Base-by-base conservation (phyloP, 2,329 filamentous ascomycete genomes). In the Trichoderma sp. region DNA sequence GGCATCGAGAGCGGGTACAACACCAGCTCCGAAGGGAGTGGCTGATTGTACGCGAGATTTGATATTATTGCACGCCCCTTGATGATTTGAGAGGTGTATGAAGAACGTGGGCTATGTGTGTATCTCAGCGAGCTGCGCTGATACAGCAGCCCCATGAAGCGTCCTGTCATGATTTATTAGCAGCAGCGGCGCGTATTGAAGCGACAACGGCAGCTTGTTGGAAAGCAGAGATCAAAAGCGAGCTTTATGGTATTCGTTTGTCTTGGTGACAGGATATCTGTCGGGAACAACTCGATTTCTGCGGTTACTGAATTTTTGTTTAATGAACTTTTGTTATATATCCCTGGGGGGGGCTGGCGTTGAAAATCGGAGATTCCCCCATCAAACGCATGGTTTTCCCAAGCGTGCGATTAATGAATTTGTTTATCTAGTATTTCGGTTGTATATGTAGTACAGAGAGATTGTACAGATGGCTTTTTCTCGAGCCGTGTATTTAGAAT, bases 1-100 rank as follows among this genome's bases (percentile, higher is more conserved):
- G 75, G 76, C 5, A 74, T 76, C 1, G 76, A 76, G 69, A 83
- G 82, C 65, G 77, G 77, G 0, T 80, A 80, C 71, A 79, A 72
- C 66, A 81, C 76, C 55, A 79, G 79, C 30, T 73, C 74, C 13
- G 77, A 80, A 66, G 77, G 79, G 26, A 66, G 61, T 26, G 37
- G 13, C 14, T 66, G n/a, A 66, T 43, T 21, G 6, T 34, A 18
- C 18, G 30, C 10, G 14, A 54, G 5, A 26, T 54, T 54, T 4
- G 1, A 2, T 28, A 18, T 43, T 43, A 43, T 43, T 1, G 28
- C 1, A 14, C 24, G 16, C 21, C 49, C 16, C 11, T 7, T 52
- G 13, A 10, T 34, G 28, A n/a, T 56, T 37, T 18, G 5, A 56
- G 28, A 34, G 28, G 18, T 21, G 54, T 18, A 2, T 24, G 54